Percentiles rank a stretch among this genome's conserved stretches.
phyloP scores from a whole-genome alignment of 176 grass and related monocot species.

The Cenchrus americanus region DNA sequence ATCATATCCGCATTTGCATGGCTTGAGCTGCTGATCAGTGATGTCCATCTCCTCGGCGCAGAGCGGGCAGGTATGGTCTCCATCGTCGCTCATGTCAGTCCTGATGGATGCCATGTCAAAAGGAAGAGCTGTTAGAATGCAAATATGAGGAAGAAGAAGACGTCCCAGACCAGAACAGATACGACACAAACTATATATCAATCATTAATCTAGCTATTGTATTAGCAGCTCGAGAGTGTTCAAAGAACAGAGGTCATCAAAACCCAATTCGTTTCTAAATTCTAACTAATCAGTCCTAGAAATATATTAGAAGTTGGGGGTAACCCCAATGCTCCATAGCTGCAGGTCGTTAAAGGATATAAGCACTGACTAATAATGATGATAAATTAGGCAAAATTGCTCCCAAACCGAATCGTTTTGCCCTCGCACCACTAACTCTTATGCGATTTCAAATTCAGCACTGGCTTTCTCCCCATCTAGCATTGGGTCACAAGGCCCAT shows the following conservation, averaged over 20 bases:
- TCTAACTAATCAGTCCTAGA: background rate
- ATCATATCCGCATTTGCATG: conserved; percentile 98
- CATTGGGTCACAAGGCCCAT: background rate
- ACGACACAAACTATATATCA: background rate
- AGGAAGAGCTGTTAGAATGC: background rate
- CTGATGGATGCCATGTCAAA: conserved; percentile 31
- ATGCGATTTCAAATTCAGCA: background rate
- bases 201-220: conserved; percentile 1
- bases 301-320: background rate
- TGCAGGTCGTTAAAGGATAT: background rate
- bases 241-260: background rate
- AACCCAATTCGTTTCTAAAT: background rate
- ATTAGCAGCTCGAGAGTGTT: background rate
- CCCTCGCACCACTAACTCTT: background rate
- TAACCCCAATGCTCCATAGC: background rate
- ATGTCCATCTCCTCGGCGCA: conserved; percentile 99
- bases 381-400: background rate
- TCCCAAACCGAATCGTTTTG: background rate
- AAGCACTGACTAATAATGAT: background rate
- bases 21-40: conserved; percentile 93
- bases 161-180: background rate
- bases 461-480: background rate
- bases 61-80: conserved; percentile 93
- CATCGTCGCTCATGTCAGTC: conserved; percentile 91
- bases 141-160: background rate